Base-by-base conservation (phyloP, 768 basidiomycete species). In the Leccinum subgranulosum region DNA sequence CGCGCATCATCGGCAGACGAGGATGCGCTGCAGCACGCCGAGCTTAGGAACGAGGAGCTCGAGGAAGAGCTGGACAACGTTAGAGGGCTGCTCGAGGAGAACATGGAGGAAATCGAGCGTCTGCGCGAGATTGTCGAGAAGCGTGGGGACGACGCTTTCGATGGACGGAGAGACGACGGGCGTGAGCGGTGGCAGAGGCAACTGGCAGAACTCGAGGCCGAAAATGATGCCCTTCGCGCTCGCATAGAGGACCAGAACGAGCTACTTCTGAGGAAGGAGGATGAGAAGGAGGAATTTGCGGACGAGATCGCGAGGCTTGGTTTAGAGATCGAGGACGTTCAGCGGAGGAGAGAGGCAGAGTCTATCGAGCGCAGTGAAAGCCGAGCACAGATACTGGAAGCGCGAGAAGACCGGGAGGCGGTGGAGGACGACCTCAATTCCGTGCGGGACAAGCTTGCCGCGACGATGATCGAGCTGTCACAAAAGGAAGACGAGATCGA, bases 401-500 rank as follows among this genome's bases (percentile, higher is more conserved):
- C 85, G 57, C 76, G 82, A 17, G 89, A 91, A 60, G 86, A 87
- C 56, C 77, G 87, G 12, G 90, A 92, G 64, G 85, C 84, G 2
- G 82, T 89, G n/a, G 90, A 93, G 66, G 88, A 89, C 3, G 85
- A 86, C 63, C 66, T 92, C 50, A 90, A 91, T 63, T 79, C 85
- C 0, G 70, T 88, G 34, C 77, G 85, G 49, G 92, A 94, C 74
- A 86, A 84, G 69, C 77, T 92, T 9, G 91, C 92, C 1, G 91
- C 89, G 1, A 81, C 84, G 2, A 80, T 85, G 69, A 92, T 94
- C 60, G 91, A 92, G 72, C 74, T 93, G 27, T 88, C 92, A 71
- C 86, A 91, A 71, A 89, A 84, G 72, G 90, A 95, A 65, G 90
- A 94, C 60, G 94, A 96, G 29, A 71, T 94, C 21, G 92, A 94